These are phyloP conservation scores for Gaertneriomyces semiglobifer DNA, from an alignment of 192 early-diverging fungal genomes.

Conservation along the genomic window DNA sequence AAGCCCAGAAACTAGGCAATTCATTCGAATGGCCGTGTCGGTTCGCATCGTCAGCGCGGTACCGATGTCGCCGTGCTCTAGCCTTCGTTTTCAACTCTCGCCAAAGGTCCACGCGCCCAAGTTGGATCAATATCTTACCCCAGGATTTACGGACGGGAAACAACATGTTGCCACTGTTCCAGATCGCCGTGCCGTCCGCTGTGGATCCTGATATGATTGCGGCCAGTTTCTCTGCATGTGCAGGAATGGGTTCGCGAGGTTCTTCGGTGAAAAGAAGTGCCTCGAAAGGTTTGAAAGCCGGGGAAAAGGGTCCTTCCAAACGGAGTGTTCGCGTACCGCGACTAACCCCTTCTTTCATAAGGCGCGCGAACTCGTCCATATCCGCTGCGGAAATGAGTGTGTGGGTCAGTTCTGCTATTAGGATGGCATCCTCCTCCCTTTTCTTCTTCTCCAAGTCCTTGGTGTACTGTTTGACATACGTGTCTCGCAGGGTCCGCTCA, in stretches of 20 bases:
- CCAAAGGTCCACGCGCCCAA: neutral
- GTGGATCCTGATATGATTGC: no score
- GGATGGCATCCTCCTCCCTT: slow-evolving; percentile 13
- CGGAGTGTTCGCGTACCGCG: slow-evolving; percentile 1
- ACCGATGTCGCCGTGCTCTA: slow-evolving; percentile 1
- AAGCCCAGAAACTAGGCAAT: slow-evolving; percentile 35
- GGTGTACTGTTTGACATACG: slow-evolving; percentile 18
- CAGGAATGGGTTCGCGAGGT: no score
- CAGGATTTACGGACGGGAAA: slow-evolving; percentile 8
- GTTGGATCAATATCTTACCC: slow-evolving; percentile 16
- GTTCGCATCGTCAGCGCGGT: slow-evolving; percentile 11
- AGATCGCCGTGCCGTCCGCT: slow-evolving; percentile 8
- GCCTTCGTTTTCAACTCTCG: neutral
- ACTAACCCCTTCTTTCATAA: slow-evolving; percentile 18
- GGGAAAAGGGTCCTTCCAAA: no score
- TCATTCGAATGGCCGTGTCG: slow-evolving; percentile 36
- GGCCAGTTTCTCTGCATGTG: no score
- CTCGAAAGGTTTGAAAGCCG: no score
- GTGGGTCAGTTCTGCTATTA: slow-evolving; percentile 16
- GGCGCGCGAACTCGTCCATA: slow-evolving; percentile 16
- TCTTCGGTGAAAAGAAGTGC: no score
- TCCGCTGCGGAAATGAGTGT: slow-evolving; percentile 2
- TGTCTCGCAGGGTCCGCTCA: slow-evolving; percentile 8
- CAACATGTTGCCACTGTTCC: slow-evolving; percentile 37
- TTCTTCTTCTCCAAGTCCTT: slow-evolving; percentile 23